A percentile compares a stretch with the other conserved stretches of the same genome.
These are phyloP conservation scores for Penicillium fimorum DNA, from an alignment of 495 filamentous ascomycete genomes.

Conservation along the genomic window DNA sequence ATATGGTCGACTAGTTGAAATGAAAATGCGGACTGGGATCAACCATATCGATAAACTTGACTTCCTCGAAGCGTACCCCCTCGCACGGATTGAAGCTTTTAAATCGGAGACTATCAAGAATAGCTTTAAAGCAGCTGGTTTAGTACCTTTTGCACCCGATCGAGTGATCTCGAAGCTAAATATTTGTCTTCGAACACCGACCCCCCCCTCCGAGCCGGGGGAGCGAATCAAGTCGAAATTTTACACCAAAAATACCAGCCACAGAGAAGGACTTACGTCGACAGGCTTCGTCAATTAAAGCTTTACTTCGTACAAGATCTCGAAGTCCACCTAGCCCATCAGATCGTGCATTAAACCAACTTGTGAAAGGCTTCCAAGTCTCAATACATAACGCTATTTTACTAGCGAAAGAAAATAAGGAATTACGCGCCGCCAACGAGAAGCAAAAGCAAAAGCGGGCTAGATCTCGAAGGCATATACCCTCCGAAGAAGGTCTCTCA, in stretches of 20 bases:
- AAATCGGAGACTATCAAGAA: constrained; percentile 2
- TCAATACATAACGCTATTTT: too few species aligned
- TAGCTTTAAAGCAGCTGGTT: constrained; percentile 4
- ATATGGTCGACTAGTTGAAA: not conserved
- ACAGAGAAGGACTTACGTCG: too few species aligned
- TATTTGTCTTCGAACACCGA: constrained; percentile 8
- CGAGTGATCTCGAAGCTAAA: constrained; percentile 9
- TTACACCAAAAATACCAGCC: too few species aligned
- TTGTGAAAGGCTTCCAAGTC: too few species aligned
- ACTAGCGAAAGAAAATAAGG: constrained; percentile 6
- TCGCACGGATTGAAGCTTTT: not conserved
- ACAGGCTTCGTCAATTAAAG: constrained; percentile 1
- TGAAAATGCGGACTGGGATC: not conserved
- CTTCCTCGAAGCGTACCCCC: constrained; percentile 1
- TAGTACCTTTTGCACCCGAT: constrained; percentile 10
- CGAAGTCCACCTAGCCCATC: too few species aligned
- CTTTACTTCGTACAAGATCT: too few species aligned
- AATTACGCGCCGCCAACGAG: constrained; percentile 5
- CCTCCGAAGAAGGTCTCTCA: not conserved
- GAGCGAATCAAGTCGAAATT: too few species aligned
- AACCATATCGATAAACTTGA: constrained; percentile 14
- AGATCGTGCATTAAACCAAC: too few species aligned
- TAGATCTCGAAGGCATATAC: constrained; percentile 3
- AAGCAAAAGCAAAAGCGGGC: not conserved
- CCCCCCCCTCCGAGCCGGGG: constrained; percentile 3